Evolutionary conservation across 1,139 yeast genomes (phyloP), one percentile per base, ranked within the genome.

Genomic region (Taphrina wiesneri): DNA sequence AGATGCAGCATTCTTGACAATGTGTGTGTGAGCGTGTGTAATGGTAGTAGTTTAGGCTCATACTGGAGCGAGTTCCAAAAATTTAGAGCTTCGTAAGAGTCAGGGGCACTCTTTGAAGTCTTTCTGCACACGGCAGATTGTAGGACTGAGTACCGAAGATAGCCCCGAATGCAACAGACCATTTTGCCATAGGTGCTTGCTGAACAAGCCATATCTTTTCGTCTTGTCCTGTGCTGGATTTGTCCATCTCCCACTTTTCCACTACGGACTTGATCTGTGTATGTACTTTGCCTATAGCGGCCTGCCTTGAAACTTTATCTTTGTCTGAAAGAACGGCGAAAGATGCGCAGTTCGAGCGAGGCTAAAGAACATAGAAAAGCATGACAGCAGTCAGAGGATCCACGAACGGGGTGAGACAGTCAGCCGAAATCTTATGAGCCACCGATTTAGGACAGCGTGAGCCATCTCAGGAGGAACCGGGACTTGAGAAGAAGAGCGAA

Each of bases 271-370:
- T 49, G 54, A 13, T 49, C 54, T 49, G 54, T 28, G 54, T 49
- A 49, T 49, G 54, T 30, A 54, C 46, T 21, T 39, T 54, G 59
- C 59, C 59, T 54, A 23, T 54, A 54, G 34, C 59, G 59, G 59
- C 59, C 59, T 54, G 59, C 32, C 32, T 39, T n/a, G 28, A 39
- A 39, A 39, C 36, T 54, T n/a, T 54, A 39, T 54, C 49, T 54
- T 54, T 36, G 36, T 36, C 32, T 26, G 36, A 32, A 30, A 54
- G 59, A 54, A 54, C 59, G 59, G 59, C 59, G 59, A 54, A 52
- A 54, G 59, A 54, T 54, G 59, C 59, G 59, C 59, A 54, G 59
- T 54, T 54, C 59, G 59, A 54, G 59, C 59, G 59, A 54, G 59
- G 59, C 59, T 54, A 41, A 54, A 54, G 59, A 36, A 32, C 32